These are phyloP conservation scores for Lasiodiplodia sp. DNA, from an alignment of 2,329 filamentous ascomycete genomes.

Conservation along the genomic window DNA sequence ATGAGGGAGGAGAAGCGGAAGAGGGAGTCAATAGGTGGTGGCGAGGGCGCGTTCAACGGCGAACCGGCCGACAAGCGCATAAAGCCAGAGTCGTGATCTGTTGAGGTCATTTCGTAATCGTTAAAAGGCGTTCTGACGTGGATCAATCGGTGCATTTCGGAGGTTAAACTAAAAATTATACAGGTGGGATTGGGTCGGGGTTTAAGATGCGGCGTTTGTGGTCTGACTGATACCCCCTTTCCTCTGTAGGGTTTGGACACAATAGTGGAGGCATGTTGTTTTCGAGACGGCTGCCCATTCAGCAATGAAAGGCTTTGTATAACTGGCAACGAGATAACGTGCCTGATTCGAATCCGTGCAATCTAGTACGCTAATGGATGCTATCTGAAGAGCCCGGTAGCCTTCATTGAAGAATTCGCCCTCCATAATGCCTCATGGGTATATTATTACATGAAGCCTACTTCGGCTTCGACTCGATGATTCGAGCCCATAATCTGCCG, in stretches of 20 bases:
- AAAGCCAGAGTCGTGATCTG: conserved; percentile 8
- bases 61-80: conserved; percentile 26
- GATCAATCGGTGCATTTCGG: not conserved
- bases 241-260: conserved; percentile 8
- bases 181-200: conserved; percentile 4
- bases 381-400: not conserved
- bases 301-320: not conserved
- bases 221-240: conserved; percentile 26
- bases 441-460: conserved; percentile 12
- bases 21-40: conserved; percentile 28
- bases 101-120: not conserved
- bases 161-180: not conserved
- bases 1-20: conserved; percentile 34
- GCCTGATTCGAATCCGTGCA: not conserved
- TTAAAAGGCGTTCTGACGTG: not conserved
- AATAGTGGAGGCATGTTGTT: not conserved
- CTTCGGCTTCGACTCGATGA: not conserved
- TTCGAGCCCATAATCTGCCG: not conserved
- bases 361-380: not conserved
- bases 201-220: conserved; percentile 18
- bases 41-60: conserved; percentile 1
- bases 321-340: not conserved
- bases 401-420: not conserved
- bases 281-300: not conserved
- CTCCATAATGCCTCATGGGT: conserved; percentile 1